Evolutionary conservation across 1,139 yeast species (phyloP), one percentile per base, ranked within the genome.

Genomic region (Pneumocystis oryctolagi): DNA sequence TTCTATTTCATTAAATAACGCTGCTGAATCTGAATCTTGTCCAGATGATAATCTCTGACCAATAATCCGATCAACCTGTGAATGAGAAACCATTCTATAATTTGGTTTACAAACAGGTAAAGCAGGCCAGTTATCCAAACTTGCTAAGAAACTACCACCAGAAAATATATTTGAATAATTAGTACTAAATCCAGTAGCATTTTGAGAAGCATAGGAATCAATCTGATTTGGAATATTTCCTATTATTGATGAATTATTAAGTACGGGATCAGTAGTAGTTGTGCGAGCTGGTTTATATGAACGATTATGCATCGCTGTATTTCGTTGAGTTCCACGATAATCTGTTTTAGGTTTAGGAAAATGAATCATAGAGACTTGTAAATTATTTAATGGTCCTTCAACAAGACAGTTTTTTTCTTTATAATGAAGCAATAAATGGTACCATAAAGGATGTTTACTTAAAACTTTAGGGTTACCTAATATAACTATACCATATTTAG

Each of bases 321-420:
- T 64, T 20, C 65, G 34, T 25, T 62, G 61, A 14, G 64, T 59
- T 14, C 66, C 67, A 37, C 66, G 53, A 60, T 61, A 60, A 39
- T 65, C 55, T 35, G 63, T 58, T 35, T 69, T 70, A 9, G 77
- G 72, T 65, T 75, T 73, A 2, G 76, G 71, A 67, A 86, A 76
- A 68, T 82, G 89, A 32, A 87, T 84, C 70, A 83, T 79, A 64
- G 88, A 84, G 60, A 86, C 77, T 71, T 86, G 94, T 67, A 90
- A 78, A 69, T 84, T 86, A 66, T 86, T 92, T 68, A 90, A 77
- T 1, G 89, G 83, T n/a, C 97, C 97, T 73, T 90, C 97, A 39
- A 90, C 97, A 61, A 90, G 78, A 73, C 94, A 86, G 1, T 95
- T 95, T 67, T 82, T 82, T 70, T 87, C 94, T 73, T 95, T 79